A percentile compares a stretch with the other conserved stretches of the same genome.
Conservation (phyloP, 179 eudicot genomes). For the Corrigiola litoralis region DNA sequence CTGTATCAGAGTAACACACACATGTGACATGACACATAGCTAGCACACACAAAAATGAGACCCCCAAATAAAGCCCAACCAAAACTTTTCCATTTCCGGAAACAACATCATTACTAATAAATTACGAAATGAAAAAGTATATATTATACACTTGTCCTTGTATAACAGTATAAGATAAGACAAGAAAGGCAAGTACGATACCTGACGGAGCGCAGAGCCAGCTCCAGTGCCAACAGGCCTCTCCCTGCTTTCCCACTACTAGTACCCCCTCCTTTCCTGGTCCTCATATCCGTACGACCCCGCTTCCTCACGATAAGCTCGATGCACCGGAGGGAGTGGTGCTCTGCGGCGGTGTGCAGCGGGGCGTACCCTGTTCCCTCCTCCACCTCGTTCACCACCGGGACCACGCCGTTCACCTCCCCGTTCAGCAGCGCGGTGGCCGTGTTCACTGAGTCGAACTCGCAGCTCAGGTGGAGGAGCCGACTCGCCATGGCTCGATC, state of each 20-base stretch:
- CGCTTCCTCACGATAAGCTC: constrained; percentile 31
- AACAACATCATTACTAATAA: too few species aligned
- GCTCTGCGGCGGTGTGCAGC: constrained; percentile 38
- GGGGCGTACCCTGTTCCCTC: constrained; percentile 22
- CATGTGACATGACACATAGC: too few species aligned
- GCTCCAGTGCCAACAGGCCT: constrained; percentile 28
- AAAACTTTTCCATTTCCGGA: too few species aligned
- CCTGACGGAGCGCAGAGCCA: constrained; percentile 33
- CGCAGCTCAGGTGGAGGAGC: constrained; percentile 32
- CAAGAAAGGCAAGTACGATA: too few species aligned
- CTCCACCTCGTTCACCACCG: constrained; percentile 29
- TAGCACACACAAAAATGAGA: too few species aligned
- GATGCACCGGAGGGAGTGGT: constrained; percentile 24
- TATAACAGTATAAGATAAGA: too few species aligned
- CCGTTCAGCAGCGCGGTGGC: constrained; percentile 31
- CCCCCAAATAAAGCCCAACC: too few species aligned
- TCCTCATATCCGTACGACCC: constrained; percentile 35
- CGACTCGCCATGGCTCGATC: constrained; percentile 21
- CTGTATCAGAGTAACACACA: too few species aligned
- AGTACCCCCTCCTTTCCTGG: constrained; percentile 7
- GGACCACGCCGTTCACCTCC: constrained; percentile 15
- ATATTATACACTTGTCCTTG: too few species aligned
- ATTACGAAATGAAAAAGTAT: too few species aligned
- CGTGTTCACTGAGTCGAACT: constrained; percentile 25
- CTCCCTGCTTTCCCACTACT: neutral